Conservation (phyloP, 129 eudicot genomes). For the Centella asiatica region DNA sequence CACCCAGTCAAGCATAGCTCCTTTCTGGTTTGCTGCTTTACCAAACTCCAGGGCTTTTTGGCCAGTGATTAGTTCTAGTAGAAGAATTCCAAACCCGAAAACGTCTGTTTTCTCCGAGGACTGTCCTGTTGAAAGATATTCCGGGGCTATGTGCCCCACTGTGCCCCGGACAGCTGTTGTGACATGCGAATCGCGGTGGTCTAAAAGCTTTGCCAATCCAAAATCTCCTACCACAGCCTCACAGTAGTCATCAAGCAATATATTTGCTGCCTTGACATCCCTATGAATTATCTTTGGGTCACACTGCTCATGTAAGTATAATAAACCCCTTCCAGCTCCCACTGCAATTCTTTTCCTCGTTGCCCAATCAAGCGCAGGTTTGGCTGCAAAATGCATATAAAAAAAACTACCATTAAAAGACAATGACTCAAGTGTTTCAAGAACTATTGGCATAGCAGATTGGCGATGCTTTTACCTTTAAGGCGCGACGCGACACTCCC, state of each 20-base stretch:
- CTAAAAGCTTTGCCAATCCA: conserved; percentile 92
- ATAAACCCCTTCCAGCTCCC: conserved; percentile 83
- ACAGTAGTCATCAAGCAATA: conserved; percentile 75
- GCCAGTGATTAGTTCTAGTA: conserved; percentile 78
- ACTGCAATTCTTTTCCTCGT: conserved; percentile 77
- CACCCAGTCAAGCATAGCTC: conserved; percentile 92
- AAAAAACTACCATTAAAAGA: not conserved
- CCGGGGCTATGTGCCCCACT: conserved; percentile 96
- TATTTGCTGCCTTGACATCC: conserved; percentile 96
- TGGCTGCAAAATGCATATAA: conserved; percentile 39
- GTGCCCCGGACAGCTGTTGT: conserved; percentile 97
- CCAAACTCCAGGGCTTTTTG: conserved; percentile 82
- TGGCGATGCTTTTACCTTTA: conserved; percentile 42
- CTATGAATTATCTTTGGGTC: conserved; percentile 95
- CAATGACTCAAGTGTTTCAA: not conserved
- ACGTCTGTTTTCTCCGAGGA: conserved; percentile 97
- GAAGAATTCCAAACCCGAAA: conserved; percentile 86
- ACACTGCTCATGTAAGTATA: conserved; percentile 92
- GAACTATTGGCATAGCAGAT: not conserved
- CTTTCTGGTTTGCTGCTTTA: conserved; percentile 86
- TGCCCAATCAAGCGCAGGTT: conserved; percentile 85
- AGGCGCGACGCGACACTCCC: conserved; percentile 98
- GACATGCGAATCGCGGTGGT: conserved; percentile 81
- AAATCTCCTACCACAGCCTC: conserved; percentile 98
- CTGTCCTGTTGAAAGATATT: conserved; percentile 91